Base-by-base conservation (phyloP, 345 rosid species). In the Sapria himalayana region DNA sequence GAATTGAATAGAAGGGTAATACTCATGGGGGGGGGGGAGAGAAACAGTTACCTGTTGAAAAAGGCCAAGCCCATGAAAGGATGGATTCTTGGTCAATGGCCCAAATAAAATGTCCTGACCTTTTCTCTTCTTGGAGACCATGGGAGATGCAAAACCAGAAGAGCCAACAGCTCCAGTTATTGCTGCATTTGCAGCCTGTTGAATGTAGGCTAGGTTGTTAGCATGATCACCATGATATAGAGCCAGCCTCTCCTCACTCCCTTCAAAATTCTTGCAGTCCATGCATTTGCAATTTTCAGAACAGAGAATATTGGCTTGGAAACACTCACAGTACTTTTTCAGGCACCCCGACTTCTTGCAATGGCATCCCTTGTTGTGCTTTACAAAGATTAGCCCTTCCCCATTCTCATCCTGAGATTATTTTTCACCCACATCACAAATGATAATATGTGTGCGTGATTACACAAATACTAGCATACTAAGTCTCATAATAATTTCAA, bases 311-410 rank as follows among this genome's bases (percentile, higher is more conserved):
- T 82, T 79, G 29, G 98, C 98, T 32, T 89, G 98, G 67, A 82
- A 89, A 50, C 95, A 89, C 52, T 89, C 98, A 41, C 98, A 89
- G 59, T 89, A 89, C 78, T 89, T 89, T 54, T 82, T 89, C 33
- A 89, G 95, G 60, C 98, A 89, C 15, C 95, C 93, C 0, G 98
- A 89, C 63, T 82, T 89, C 72, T 89, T 89, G 62, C 98, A 89
- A 55, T 89, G 94, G 52, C 98, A 89, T 57, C 98, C 98, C 61
- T 91, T 91, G 69, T 84, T 91, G 66, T 91, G 99, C 67, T 84
- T 84, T 45, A 60, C 96, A 59, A 78, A 52, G 5, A 74, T 38
- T 29, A 73, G 51, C 45, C 70, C 67, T 52, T 86, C 85, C 52
- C 92, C 84, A 10, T 60, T 59, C 42, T 82, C 98, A 58, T 89